Evolutionary conservation across 2,329 filamentous ascomycete species (phyloP).

Genomic region (Nothophoma quercina): DNA sequence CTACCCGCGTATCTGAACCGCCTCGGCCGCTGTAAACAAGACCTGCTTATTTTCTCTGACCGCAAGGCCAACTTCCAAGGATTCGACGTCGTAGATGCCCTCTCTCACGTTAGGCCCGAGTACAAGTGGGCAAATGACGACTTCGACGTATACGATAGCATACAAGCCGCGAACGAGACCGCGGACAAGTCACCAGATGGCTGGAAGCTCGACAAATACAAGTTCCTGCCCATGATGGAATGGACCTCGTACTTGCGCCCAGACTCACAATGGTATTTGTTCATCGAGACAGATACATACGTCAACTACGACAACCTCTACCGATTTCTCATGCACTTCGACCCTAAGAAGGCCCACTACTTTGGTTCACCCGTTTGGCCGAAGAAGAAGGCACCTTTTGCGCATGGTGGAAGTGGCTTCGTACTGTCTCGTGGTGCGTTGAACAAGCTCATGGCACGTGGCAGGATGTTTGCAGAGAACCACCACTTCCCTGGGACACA

Average conservation of each 20-base stretch:
- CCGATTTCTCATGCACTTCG: conserved; percentile 49
- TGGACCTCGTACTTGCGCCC: conserved; percentile 53
- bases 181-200: conserved; percentile 58
- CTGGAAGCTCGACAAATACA: conserved; percentile 66
- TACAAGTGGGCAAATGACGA: conserved; percentile 56
- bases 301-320: conserved; percentile 52
- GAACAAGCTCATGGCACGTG: conserved; percentile 49
- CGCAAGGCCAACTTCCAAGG: conserved; percentile 60
- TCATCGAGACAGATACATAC: conserved; percentile 49
- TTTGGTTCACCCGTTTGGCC: conserved; percentile 51
- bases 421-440: conserved; percentile 59
- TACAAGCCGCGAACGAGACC: conserved; percentile 50
- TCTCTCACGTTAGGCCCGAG: conserved; percentile 54
- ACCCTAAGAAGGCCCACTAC: conserved; percentile 48
- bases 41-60: conserved; percentile 67
- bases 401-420: conserved; percentile 55
- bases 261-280: conserved; percentile 46
- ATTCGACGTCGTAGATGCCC: conserved; percentile 56
- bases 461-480: conserved; percentile 47
- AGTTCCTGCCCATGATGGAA: conserved; percentile 64
- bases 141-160: conserved; percentile 59
- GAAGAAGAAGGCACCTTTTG: conserved; percentile 48
- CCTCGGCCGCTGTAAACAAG: conserved; percentile 62
- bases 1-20: conserved; percentile 64
- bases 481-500: conserved; percentile 42